phyloP scores from a whole-genome alignment of 1,284 basidiomycete genomes.

The Chiua sp. region DNA sequence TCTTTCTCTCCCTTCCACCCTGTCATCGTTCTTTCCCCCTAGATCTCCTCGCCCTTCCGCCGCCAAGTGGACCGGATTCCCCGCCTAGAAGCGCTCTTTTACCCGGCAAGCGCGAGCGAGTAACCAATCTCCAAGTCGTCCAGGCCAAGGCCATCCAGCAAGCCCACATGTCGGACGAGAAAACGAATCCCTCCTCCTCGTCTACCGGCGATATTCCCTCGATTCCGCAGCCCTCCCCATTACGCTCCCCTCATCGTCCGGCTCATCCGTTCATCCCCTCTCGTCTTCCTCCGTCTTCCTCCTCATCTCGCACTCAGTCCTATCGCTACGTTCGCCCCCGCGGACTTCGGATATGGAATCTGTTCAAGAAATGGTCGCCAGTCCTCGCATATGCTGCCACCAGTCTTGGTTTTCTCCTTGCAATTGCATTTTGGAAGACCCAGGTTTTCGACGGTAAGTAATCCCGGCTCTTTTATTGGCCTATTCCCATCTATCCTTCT shows the following conservation, averaged over 20 bases:
- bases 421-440: slow-evolving; percentile 74
- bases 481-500: neutral
- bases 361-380: slow-evolving; percentile 73
- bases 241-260: slow-evolving; percentile 16
- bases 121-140: neutral
- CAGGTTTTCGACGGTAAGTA: slow-evolving; percentile 73
- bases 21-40: too few relatives aligned
- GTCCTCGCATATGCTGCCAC: slow-evolving; percentile 72
- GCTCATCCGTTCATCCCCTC: slow-evolving; percentile 27
- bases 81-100: neutral
- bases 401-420: slow-evolving; percentile 69
- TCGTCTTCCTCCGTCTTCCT: slow-evolving; percentile 21
- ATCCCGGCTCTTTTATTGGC: slow-evolving; percentile 3
- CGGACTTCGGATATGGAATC: slow-evolving; percentile 56
- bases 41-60: neutral
- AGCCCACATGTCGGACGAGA: slow-evolving; percentile 30
- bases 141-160: neutral
- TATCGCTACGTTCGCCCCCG: slow-evolving; percentile 53
- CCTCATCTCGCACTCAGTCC: slow-evolving; percentile 35
- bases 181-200: slow-evolving; percentile 12
- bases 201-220: slow-evolving; percentile 20
- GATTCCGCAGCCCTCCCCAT: slow-evolving; percentile 13
- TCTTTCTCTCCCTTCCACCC: neutral
- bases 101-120: neutral
- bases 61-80: slow-evolving; percentile 36